Evolutionary conservation across 2,329 filamentous ascomycete species (phyloP).

Genomic region (Hypoxylon sp.): DNA sequence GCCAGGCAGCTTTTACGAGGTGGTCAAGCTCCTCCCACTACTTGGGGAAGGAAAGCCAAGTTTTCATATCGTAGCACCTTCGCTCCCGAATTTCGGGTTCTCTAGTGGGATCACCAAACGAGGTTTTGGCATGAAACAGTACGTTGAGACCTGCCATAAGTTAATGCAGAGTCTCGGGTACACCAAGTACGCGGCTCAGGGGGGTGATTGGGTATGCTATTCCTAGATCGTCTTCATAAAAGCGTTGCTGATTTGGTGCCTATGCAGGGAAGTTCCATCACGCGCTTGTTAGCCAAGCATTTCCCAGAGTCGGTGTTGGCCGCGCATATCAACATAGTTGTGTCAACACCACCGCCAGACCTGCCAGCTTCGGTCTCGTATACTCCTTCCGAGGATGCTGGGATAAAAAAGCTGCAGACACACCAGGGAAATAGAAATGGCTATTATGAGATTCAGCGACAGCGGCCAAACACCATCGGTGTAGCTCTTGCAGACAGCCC

Average conservation of each 20-base stretch:
- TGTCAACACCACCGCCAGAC: background rate
- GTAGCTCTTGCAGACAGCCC: slow-evolving; percentile 44
- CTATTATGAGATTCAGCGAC: slow-evolving; percentile 40
- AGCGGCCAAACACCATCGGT: slow-evolving; percentile 43
- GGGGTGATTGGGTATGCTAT: slow-evolving; percentile 29
- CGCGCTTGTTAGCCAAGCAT: background rate
- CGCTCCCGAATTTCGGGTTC: background rate
- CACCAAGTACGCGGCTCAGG: slow-evolving; percentile 36
- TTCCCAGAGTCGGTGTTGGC: background rate
- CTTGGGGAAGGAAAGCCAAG: slow-evolving; percentile 29
- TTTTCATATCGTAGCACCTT: background rate
- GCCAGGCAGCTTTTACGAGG: slow-evolving; percentile 46
- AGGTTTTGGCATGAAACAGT: slow-evolving; percentile 43
- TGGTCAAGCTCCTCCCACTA: slow-evolving; percentile 35
- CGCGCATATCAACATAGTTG: background rate
- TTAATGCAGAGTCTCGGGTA: slow-evolving; percentile 48
- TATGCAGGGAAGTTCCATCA: background rate
- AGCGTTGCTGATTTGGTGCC: background rate
- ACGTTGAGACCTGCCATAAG: slow-evolving; percentile 44
- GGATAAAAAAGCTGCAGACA: slow-evolving; percentile 29
- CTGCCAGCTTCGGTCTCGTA: no score
- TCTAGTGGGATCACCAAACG: slow-evolving; percentile 41
- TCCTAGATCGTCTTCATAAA: background rate
- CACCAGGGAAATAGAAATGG: slow-evolving; percentile 32
- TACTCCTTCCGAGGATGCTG: slow-evolving; percentile 26